These are phyloP conservation scores for Stereum hirsutum DNA, from an alignment of 1,284 basidiomycete genomes.

Conservation along the genomic window DNA sequence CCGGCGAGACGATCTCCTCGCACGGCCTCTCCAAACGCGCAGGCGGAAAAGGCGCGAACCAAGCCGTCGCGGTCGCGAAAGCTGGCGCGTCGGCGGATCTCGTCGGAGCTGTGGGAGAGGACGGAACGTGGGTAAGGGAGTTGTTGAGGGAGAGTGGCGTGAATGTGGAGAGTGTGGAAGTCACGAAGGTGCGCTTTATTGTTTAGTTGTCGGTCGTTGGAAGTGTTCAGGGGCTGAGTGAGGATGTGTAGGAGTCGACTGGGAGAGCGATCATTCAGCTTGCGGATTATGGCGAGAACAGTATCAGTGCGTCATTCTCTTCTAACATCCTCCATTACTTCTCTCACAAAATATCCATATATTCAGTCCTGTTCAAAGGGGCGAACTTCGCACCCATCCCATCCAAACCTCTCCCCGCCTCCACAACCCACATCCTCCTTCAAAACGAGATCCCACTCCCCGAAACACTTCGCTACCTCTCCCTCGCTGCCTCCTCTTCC, in stretches of 20 bases:
- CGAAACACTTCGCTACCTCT: conserved; percentile 30
- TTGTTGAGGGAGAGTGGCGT: conserved; percentile 29
- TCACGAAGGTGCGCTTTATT: conserved; percentile 33
- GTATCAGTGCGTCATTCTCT: conserved; percentile 47
- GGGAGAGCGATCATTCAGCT: conserved; percentile 53
- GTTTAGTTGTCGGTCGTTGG: too few species aligned
- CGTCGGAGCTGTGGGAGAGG: conserved; percentile 36
- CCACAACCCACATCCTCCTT: conserved; percentile 36
- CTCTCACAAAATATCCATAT: too few species aligned
- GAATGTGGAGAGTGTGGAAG: conserved; percentile 25
- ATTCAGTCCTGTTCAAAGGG: conserved; percentile 44
- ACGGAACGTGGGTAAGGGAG: conserved; percentile 37
- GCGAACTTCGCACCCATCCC: conserved; percentile 33
- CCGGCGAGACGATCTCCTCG: conserved; percentile 50
- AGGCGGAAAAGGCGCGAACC: conserved; percentile 54
- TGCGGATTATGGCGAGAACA: conserved; percentile 43
- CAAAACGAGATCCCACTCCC: conserved; percentile 47
- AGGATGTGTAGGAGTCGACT: conserved; percentile 41
- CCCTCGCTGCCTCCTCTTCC: conserved; percentile 12
- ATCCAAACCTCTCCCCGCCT: conserved; percentile 8
- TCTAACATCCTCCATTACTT: too few species aligned
- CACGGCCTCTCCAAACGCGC: conserved; percentile 32
- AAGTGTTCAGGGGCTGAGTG: too few species aligned
- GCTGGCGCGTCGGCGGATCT: conserved; percentile 36
- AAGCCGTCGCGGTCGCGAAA: conserved; percentile 42